These are phyloP conservation scores for Lignosus rhinocerotis DNA, from an alignment of 1,284 basidiomycete species.

Conservation along the genomic window DNA sequence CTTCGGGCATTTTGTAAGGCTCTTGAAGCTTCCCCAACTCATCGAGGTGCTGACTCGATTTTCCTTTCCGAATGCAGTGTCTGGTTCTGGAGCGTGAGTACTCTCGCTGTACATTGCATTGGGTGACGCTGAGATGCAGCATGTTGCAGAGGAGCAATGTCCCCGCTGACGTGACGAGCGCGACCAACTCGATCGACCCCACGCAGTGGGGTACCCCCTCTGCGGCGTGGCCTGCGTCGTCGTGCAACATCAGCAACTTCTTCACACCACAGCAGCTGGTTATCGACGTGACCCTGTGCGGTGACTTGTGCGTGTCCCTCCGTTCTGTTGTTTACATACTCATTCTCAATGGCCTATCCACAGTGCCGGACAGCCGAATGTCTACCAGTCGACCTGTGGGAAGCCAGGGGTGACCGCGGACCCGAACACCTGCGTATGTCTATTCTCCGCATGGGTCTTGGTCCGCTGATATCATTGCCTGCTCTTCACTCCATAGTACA, in stretches of 20 bases:
- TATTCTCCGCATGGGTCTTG: background rate
- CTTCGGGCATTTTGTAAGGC: slow-evolving; percentile 57
- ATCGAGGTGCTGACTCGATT: background rate
- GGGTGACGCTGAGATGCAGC: slow-evolving; percentile 1
- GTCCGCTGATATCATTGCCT: background rate
- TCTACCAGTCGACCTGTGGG: slow-evolving; percentile 45
- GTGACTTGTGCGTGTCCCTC: slow-evolving; percentile 43
- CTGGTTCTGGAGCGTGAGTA: slow-evolving; percentile 76
- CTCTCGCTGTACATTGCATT: background rate
- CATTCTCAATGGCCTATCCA: background rate
- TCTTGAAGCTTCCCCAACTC: slow-evolving; percentile 3
- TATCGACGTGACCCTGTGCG: slow-evolving; percentile 60
- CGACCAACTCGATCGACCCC: slow-evolving; percentile 45
- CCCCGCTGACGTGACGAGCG: slow-evolving; percentile 41
- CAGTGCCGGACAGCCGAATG: slow-evolving; percentile 49
- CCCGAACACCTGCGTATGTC: slow-evolving; percentile 33
- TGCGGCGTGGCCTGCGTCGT: slow-evolving; percentile 47
- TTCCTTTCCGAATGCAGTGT: slow-evolving; percentile 38
- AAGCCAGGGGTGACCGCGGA: slow-evolving; percentile 27
- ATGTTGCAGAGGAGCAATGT: slow-evolving; percentile 40
- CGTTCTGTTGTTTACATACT: background rate
- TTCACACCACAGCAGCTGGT: slow-evolving; percentile 57
- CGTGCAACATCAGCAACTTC: slow-evolving; percentile 47
- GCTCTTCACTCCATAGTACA: slow-evolving; percentile 36
- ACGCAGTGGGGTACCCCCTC: slow-evolving; percentile 53